Base-by-base conservation (phyloP, 495 filamentous ascomycete species). In the Aspergillus asperescens region DNA sequence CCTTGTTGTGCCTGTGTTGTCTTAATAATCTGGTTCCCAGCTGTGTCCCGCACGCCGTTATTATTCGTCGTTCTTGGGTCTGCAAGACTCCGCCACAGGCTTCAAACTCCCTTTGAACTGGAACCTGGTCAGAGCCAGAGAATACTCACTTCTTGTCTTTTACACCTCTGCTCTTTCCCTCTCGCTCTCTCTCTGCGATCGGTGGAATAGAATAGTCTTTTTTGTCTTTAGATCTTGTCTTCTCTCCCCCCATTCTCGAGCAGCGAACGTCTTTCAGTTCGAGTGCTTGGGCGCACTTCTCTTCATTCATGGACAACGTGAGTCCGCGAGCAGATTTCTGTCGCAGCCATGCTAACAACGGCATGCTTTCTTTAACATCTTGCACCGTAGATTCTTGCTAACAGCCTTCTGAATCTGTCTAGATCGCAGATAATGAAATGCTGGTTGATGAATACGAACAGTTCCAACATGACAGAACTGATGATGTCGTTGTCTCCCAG, bases 401-500 rank as follows among this genome's bases (percentile, higher is more conserved):
- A 58, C 28, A 15, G 28, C 32, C 18, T 27, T n/a, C 29, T 27
- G 48, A 48, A 16, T 35, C 35, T 44, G 24, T 38, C 39, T 53
- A 77, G 74, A 67, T 70, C 59, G 56, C 67, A 59, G 72, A 77
- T 59, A 71, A 64, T 67, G 78, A 86, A 55, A 86, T 89, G 86
- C 74, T 84, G 61, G 74, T 89, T 56, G 87, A 89, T 60, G 74
- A 83, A 19, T 84, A 84, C 52, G 83, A 86, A 55, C 80, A 82
- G 63, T 83, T 84, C 64, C 75, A 82, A 55, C 80, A 83, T 71
- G 93, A 95, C 66, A 85, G 87, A 64, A 84, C 88, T 49, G 84
- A 91, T 66, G 84, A 91, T 59, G 85, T 88, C 54, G 87, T 88
- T 67, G 94, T 96, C 69, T 85, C 81, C 57, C 84, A 87, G 45